Conservation (phyloP, 2,329 filamentous ascomycete species). For the Fusarium sp. region DNA sequence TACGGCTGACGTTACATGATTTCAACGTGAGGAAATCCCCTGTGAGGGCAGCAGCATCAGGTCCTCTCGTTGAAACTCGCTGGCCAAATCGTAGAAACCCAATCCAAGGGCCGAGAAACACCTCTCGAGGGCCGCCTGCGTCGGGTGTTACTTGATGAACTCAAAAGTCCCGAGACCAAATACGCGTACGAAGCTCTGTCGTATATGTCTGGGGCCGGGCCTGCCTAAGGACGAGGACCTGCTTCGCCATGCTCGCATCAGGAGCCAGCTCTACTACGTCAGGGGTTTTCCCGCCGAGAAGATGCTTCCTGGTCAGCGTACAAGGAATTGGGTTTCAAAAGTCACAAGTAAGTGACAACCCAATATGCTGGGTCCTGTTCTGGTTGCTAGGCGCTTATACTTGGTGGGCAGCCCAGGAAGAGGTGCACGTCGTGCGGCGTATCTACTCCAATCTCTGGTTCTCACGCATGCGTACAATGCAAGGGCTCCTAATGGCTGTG, state of each 20-base stretch:
- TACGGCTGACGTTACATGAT: too few species aligned
- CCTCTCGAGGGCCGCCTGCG: not conserved
- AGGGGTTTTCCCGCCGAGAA: not conserved
- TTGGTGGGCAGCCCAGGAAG: not conserved
- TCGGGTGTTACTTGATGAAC: constrained; percentile 1
- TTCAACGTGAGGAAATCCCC: too few species aligned
- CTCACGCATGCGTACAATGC: constrained; percentile 1
- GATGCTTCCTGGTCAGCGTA: constrained; percentile 3
- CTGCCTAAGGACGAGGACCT: constrained; percentile 2
- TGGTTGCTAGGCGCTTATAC: not conserved
- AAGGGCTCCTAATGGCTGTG: constrained; percentile 8
- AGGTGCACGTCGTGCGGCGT: constrained; percentile 1
- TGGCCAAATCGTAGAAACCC: too few species aligned
- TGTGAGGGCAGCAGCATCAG: too few species aligned
- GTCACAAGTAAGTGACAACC: not conserved
- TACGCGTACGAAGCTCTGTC: not conserved
- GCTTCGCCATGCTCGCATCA: constrained; percentile 5
- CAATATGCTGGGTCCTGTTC: not conserved
- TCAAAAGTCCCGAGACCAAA: not conserved
- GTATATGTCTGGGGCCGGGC: not conserved
- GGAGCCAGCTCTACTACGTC: not conserved
- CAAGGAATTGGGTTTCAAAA: constrained; percentile 5
- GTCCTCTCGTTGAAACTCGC: too few species aligned
- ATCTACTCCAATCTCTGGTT: constrained; percentile 11
- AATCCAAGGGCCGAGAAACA: too few species aligned